Evolutionary conservation across 108 stramenopile genomes (phyloP).

Genomic region (Epipyxis sp.): DNA sequence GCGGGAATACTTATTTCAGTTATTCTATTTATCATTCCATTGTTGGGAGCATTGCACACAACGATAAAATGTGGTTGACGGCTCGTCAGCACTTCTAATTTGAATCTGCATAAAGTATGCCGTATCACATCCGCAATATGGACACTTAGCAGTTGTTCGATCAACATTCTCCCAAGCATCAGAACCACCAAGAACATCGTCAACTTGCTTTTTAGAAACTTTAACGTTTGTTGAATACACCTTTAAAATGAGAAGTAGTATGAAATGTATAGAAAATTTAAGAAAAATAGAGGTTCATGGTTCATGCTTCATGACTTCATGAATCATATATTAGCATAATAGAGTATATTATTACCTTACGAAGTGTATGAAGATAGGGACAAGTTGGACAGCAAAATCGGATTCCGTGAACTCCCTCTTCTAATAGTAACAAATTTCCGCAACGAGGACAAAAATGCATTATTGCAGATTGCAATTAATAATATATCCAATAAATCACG

Average conservation of each 20-base stretch:
- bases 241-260: conserved; percentile 12
- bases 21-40: conserved; percentile 11
- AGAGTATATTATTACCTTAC: too few relatives aligned
- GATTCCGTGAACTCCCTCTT: conserved; percentile 41
- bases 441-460: conserved; percentile 61
- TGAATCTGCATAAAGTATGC: conserved; percentile 99
- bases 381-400: conserved; percentile 60
- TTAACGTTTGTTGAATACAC: conserved; percentile 56
- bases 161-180: conserved; percentile 97
- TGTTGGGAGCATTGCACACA: conserved; percentile 19
- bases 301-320: too few relatives aligned
- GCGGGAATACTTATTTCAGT: background rate
- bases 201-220: conserved; percentile 76
- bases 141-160: conserved; percentile 75
- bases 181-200: conserved; percentile 92
- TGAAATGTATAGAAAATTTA: background rate
- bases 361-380: conserved; percentile 52
- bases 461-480: too few relatives aligned
- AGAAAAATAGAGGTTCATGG: conserved; percentile 23
- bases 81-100: conserved; percentile 89
- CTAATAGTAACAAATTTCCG: conserved; percentile 56
- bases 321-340: too few relatives aligned
- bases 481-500: too few relatives aligned
- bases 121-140: conserved; percentile 72
- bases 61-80: conserved; percentile 90